Evolutionary conservation across 495 filamentous ascomycete species (phyloP), one percentile per base, ranked within the genome.

Genomic region (Lentithecium fluviatile): DNA sequence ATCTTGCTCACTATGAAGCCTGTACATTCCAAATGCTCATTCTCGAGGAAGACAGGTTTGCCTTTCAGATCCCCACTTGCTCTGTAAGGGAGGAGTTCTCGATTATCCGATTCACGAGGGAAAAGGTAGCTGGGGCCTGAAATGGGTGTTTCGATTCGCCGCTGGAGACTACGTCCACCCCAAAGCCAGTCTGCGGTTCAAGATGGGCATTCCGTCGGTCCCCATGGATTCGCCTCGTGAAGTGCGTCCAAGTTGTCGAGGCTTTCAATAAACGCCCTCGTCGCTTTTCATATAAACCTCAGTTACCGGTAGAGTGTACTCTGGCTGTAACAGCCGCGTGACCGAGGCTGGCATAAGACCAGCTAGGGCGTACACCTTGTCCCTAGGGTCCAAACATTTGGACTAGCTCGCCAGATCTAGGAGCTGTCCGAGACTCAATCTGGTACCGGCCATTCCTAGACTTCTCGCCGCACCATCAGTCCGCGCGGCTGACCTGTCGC

Each of bases 171-270:
- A n/a, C n/a, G n/a, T n/a, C n/a, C n/a, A 6, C 32, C 6, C 50
- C 50, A 53, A 4, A 4, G 25, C 50, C 50, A 53, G 20, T 53
- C 50, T 53, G 50, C 25, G 7, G 23, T 29, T 29, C 50, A 53
- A 19, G 50, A 37, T 7, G 50, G 50, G 6, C 10, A 24, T 6
- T 38, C 23, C 6, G 7, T 6, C 15, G 25, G 25, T 21, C 50
- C 50, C 50, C 50, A 53, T 6, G 50, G 50, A 23, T 53, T 53
- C 6, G 13, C 50, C 38, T 53, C 26, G 13, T 29, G 24, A 5
- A 53, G 24, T 6, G 32, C 11, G 6, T 53, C 50, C 5, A 53
- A 29, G 32, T 36, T 53, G 32, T 38, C 50, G 15, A 10, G 21
- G 11, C 4, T 15, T 11, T 37, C 6, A 21, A 53, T 21, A 19